phyloP scores from a whole-genome alignment of 1,284 basidiomycete genomes.

The Puccinia polysora region DNA sequence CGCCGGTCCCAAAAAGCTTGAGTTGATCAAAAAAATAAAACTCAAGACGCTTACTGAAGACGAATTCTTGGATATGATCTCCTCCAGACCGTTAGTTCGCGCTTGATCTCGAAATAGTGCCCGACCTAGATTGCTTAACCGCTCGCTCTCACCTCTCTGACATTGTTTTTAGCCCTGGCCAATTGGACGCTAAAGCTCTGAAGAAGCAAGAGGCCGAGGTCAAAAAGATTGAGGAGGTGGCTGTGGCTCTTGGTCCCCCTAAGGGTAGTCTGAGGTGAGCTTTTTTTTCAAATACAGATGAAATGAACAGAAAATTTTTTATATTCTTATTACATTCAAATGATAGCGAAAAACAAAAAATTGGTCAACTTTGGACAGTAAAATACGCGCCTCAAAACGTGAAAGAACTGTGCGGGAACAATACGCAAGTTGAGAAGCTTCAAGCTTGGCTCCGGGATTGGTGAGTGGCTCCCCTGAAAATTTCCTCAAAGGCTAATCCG shows the following conservation, averaged over 20 bases:
- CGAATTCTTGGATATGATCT: conserved; percentile 76
- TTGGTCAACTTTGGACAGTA: conserved; percentile 80
- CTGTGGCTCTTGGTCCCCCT: conserved; percentile 46
- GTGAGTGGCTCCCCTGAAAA: conserved; percentile 56
- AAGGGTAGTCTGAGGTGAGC: conserved; percentile 30
- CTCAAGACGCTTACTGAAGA: conserved; percentile 79
- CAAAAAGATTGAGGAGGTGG: conserved; percentile 55
- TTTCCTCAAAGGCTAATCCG: not conserved
- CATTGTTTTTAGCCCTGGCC: conserved; percentile 37
- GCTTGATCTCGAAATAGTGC: not conserved
- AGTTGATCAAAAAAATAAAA: conserved; percentile 71
- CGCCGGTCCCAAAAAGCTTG: conserved; percentile 81
- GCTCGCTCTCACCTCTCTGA: not conserved
- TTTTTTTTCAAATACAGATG: not conserved
- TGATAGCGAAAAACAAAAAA: conserved; percentile 30
- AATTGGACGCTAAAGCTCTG: conserved; percentile 70
- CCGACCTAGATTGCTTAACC: conserved; percentile 53
- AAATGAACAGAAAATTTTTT: not conserved
- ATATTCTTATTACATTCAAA: not conserved
- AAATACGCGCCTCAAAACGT: conserved; percentile 83
- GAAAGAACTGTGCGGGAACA: conserved; percentile 94
- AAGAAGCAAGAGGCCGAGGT: conserved; percentile 79
- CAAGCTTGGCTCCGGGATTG: conserved; percentile 80
- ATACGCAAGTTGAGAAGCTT: conserved; percentile 79
- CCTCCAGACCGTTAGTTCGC: conserved; percentile 53